A percentile compares a stretch with the other conserved stretches of the same genome.
Evolutionary conservation across 108 stramenopile genomes (phyloP).

Genomic region (Cyclostephanos invisitatus): DNA sequence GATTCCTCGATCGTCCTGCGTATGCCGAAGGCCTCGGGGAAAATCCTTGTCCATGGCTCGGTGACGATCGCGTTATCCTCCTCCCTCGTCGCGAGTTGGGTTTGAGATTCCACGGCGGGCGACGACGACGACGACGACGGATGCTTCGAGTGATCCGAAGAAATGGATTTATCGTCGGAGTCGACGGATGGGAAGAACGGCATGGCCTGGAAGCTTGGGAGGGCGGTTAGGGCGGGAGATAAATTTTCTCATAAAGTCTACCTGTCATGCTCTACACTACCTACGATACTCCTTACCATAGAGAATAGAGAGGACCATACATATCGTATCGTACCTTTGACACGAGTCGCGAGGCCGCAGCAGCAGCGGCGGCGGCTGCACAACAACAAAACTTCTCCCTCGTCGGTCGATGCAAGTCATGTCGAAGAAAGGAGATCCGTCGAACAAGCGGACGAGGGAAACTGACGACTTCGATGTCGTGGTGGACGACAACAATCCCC

Average conservation of each 20-base stretch:
- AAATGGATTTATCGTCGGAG: background rate
- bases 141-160: no score
- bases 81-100: no score
- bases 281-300: no score
- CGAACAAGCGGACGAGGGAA: conserved; percentile 17
- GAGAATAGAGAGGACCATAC: no score
- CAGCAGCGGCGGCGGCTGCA: no score
- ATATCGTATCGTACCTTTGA: no score
- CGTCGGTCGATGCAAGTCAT: background rate
- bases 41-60: conserved; percentile 61
- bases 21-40: conserved; percentile 83
- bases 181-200: background rate
- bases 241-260: no score
- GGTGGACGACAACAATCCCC: conserved; percentile 20
- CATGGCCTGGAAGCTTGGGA: no score
- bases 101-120: background rate
- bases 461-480: conserved; percentile 7
- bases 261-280: no score
- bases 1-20: conserved; percentile 65
- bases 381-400: no score
- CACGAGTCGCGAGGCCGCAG: no score
- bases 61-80: background rate
- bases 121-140: background rate
- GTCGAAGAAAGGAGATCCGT: background rate
- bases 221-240: no score